Evolutionary conservation across 1,284 basidiomycete species (phyloP), one percentile per base, ranked within the genome.

Genomic region (Marasmius sp.): DNA sequence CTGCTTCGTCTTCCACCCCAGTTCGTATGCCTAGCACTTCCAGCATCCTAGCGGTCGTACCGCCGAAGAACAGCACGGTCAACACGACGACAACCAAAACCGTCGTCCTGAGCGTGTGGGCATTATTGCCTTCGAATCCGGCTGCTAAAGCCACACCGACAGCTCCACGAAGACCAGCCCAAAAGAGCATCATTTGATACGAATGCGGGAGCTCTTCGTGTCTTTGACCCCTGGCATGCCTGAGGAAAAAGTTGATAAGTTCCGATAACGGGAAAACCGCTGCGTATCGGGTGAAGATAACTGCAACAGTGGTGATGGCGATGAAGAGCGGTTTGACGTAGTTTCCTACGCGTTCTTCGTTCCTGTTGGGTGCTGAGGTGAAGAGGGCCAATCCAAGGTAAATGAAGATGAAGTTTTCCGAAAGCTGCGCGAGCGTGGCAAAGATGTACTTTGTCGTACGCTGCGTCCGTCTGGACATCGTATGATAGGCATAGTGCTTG

Each of bases 401-500:
- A 72, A 99, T 96, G 80, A 99, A 99, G 77, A 99, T 98, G 74
- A 99, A 99, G 76, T 99, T 99, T 79, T 99, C 97, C 27, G 94
- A 95, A 22, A 99, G 86, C 71, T 95, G 92, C 0, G 96, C 95
- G 53, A 97, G 87, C 0, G 92, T 93, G 3, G 89, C 88, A 77
- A 97, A 98, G 65, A 97, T 92, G 80, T 96, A 97, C 74, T 97
- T 95, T n/a, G 93, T 95, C 11, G 95, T 93, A 50, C 92, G 85
- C 72, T 99, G 97, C 0, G 97, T 98, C 59, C 93, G 87, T 33
- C 86, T 86, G 4, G 95, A 98, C 97, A 99, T 99, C 61, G 94
- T 99, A 80, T 98, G 96, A 74, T 98, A 98, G 3, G 97, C 97
- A 71, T 99, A 99, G 75, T 99, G 97, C 77, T 99, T 99, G 70